Base-by-base conservation (phyloP, 805 yeast species). In the Candida tibetensis region DNA sequence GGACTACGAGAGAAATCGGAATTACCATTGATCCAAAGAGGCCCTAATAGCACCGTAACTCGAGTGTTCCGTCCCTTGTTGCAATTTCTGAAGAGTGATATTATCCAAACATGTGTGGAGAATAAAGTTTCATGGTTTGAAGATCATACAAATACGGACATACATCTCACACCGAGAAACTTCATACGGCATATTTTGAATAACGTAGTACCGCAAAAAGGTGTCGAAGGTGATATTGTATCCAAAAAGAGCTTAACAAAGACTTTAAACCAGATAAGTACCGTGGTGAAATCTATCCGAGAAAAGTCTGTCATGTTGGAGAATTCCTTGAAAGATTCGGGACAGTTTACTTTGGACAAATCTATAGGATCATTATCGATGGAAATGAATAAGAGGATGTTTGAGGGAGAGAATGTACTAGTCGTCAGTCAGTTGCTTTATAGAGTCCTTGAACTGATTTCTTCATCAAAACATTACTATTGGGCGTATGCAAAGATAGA, bases 111-210 rank as follows among this genome's bases (percentile, higher is more conserved):
- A 9, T 82, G 89, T 37, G 28, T 37, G 7, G 32, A 37, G 0
- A 53, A 67, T 15, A 38, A 47, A 1, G 45, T 85, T 0, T 34
- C 42, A 0, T 85, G 93, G 91, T 78, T 81, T 52, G 90, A 85
- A 49, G 95, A 86, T 49, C 52, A 60, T 2, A 79, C 91, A 0
- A 86, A 86, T 46, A 49, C 51, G 2, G 79, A 81, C 46, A 60
- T 70, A 2, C 48, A 52, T 7, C 64, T 81, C 31, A 84, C 91
- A 0, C 48, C 61, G 26, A 64, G 95, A 34, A 85, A 85, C 48
- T 58, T 69, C 13, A 62, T 78, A 2, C 64, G 93, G 27, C 58
- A 60, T 28, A 46, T 58, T 61, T 27, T 45, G 5, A 27, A 34
- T 17, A 36, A 26, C 9, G 38, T 37, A 10, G 40, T 40, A 4